A percentile compares a stretch with the other conserved stretches of the same genome.
phyloP scores from a whole-genome alignment of 140 eudicot genomes.

The Flaveria floridana region DNA sequence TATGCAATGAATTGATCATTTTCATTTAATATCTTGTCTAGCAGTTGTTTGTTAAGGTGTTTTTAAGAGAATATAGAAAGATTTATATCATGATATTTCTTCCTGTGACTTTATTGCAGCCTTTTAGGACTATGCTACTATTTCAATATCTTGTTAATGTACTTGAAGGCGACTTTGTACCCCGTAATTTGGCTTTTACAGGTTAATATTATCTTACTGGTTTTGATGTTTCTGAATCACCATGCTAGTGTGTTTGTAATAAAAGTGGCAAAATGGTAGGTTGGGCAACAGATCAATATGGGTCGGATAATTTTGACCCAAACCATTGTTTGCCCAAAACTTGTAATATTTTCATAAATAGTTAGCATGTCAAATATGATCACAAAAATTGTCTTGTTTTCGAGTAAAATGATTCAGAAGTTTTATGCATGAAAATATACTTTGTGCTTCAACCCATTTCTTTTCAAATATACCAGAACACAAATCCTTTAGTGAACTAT shows the following conservation, averaged over 20 bases:
- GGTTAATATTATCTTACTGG: slow-evolving; percentile 36
- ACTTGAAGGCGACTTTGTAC: slow-evolving; percentile 70
- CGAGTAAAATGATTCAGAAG: not conserved
- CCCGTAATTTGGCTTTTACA: slow-evolving; percentile 53
- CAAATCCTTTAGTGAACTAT: not conserved
- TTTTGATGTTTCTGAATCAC: slow-evolving; percentile 4
- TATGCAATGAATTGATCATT: slow-evolving; percentile 8
- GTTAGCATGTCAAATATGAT: not conserved
- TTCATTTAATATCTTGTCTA: not conserved
- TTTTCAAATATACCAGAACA: not conserved
- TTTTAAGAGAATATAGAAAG: not conserved
- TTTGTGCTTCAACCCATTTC: not conserved
- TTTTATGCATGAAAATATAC: not conserved
- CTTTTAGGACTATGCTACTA: slow-evolving; percentile 61
- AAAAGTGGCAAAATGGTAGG: not conserved
- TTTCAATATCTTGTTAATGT: slow-evolving; percentile 73
- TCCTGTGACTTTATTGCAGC: slow-evolving; percentile 46
- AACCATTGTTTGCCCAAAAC: not conserved
- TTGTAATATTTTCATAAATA: not conserved
- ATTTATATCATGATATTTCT: not conserved
- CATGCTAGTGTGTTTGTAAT: not conserved
- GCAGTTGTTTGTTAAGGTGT: not conserved
- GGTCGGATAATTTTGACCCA: not conserved
- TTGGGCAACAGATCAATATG: not conserved
- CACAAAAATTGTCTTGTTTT: not conserved